Percentiles rank a stretch among this genome's conserved stretches.
Conservation (phyloP, 768 basidiomycete species). For the Mycena maculata region DNA sequence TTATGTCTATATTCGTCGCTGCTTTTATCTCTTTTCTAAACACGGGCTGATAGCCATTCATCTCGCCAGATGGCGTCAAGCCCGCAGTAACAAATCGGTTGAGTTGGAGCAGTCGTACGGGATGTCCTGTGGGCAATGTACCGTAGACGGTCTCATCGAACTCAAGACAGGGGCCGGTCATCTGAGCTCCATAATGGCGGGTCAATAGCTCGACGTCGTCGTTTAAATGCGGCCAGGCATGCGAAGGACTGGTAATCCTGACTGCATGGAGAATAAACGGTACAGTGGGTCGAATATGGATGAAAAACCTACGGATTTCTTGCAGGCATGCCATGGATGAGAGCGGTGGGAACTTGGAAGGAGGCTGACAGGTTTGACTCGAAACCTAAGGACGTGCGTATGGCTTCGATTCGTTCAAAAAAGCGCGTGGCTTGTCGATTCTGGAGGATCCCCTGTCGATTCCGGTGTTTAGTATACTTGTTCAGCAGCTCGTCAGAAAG, state of each 20-base stretch:
- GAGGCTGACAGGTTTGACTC: no score
- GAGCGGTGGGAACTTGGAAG: no score
- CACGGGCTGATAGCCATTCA: conserved; percentile 6
- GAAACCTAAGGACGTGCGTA: no score
- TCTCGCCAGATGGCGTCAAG: conserved; percentile 23
- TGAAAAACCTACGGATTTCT: conserved; percentile 7
- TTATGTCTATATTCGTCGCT: neutral
- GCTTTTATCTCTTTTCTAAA: neutral
- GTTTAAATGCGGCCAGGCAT: conserved; percentile 16
- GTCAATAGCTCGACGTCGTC: neutral
- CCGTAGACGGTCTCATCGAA: conserved; percentile 10
- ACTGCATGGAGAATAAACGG: neutral
- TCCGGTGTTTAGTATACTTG: no score
- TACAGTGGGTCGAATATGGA: neutral
- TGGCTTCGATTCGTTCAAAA: no score
- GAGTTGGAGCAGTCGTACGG: conserved; percentile 21
- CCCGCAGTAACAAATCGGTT: conserved; percentile 27
- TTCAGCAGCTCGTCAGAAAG: no score
- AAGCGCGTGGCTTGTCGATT: no score
- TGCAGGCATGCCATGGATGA: conserved; percentile 6
- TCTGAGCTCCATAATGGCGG: conserved; percentile 24
- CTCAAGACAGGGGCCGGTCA: neutral
- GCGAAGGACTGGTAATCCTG: neutral
- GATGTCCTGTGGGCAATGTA: conserved; percentile 10
- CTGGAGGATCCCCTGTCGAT: no score